Evolutionary conservation across 1,284 basidiomycete genomes (phyloP).

Genomic region (Stereum hirsutum): DNA sequence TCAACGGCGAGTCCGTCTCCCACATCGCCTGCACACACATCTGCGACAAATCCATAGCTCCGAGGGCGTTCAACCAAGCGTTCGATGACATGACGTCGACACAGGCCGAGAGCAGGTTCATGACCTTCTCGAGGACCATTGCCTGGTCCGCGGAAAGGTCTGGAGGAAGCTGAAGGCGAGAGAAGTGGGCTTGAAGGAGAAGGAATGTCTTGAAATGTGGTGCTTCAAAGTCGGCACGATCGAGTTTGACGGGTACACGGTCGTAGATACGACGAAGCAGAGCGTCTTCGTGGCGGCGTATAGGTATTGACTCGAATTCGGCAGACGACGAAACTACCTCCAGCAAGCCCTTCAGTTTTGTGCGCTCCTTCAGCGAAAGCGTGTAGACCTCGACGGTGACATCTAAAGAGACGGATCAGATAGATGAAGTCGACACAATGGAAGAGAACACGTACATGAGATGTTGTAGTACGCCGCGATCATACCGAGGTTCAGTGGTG

Average conservation of each 20-base stretch:
- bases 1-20: slow-evolving; percentile 92
- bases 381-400: slow-evolving; percentile 97
- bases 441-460: slow-evolving; percentile 46
- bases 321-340: slow-evolving; percentile 95
- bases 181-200: slow-evolving; percentile 95
- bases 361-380: slow-evolving; percentile 89
- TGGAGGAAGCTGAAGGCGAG: slow-evolving; percentile 82
- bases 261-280: slow-evolving; percentile 87
- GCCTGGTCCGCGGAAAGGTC: slow-evolving; percentile 91
- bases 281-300: slow-evolving; percentile 84
- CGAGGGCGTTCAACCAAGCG: slow-evolving; percentile 88
- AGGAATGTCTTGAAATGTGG: slow-evolving; percentile 99
- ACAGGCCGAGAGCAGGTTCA: slow-evolving; percentile 86
- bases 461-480: slow-evolving; percentile 93
- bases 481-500: slow-evolving; percentile 90
- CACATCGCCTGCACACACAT: slow-evolving; percentile 99
- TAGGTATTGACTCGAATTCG: slow-evolving; percentile 93
- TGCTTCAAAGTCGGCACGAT: slow-evolving; percentile 78
- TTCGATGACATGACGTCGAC: slow-evolving; percentile 98
- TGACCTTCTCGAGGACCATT: slow-evolving; percentile 80
- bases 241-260: slow-evolving; percentile 94
- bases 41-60: slow-evolving; percentile 98
- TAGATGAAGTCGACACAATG: background rate
- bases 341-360: slow-evolving; percentile 94
- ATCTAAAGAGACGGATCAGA: slow-evolving; percentile 34